Evolutionary conservation across 257 asterid species (phyloP).

Genomic region (Capsicum pubescens): DNA sequence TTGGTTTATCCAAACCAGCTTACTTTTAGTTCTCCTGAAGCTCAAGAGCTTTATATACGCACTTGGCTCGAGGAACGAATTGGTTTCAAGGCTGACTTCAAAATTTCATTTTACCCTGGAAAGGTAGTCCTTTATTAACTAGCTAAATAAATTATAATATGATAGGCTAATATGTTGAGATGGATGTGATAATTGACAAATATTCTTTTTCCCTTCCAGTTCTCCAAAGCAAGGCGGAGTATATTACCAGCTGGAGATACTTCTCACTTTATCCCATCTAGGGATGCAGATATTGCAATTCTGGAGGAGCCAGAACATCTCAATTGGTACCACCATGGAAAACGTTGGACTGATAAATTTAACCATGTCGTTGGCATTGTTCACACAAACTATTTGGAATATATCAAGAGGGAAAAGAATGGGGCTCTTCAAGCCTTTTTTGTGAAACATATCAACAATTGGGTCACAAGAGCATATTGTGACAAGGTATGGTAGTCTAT

Average conservation of each 20-base stretch:
- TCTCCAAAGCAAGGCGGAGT: conserved; percentile 88
- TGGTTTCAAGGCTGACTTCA: conserved; percentile 89
- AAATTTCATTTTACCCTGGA: conserved; percentile 97
- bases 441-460: conserved; percentile 93
- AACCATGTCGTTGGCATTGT: conserved; percentile 96
- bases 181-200: conserved; percentile 26
- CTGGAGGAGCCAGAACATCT: conserved; percentile 98
- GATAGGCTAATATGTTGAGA: not conserved
- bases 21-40: conserved; percentile 92
- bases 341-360: conserved; percentile 98
- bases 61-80: conserved; percentile 97
- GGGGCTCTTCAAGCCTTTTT: conserved; percentile 95
- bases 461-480: conserved; percentile 89
- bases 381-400: conserved; percentile 97
- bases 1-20: conserved; percentile 86
- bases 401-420: conserved; percentile 96
- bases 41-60: conserved; percentile 86
- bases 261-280: conserved; percentile 79
- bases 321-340: conserved; percentile 99
- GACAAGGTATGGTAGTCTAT: conserved; percentile 64
- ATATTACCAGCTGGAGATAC: conserved; percentile 98
- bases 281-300: conserved; percentile 97
- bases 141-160: conserved; percentile 4
- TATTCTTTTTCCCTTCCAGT: conserved; percentile 46
- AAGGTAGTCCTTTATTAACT: conserved; percentile 56